Conservation (phyloP, 2,329 filamentous ascomycete species). For the Colletotrichum chlorophyti region DNA sequence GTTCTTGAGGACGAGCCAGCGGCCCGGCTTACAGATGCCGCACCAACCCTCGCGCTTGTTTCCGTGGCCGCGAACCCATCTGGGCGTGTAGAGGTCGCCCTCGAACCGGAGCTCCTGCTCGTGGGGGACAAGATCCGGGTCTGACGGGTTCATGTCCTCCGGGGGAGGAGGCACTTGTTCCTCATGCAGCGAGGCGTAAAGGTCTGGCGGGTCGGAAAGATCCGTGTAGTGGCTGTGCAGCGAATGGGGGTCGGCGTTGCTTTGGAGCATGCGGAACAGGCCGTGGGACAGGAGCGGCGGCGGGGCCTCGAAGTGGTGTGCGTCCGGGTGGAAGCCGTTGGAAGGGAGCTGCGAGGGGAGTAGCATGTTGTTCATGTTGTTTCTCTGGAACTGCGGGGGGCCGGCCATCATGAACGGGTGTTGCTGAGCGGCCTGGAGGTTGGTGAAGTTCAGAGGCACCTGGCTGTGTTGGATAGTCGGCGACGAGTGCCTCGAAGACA, state of each 20-base stretch:
- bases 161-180: slow-evolving; percentile 77
- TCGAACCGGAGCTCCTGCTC: slow-evolving; percentile 82
- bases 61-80: slow-evolving; percentile 84
- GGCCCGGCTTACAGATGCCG: slow-evolving; percentile 83
- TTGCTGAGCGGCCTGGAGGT: slow-evolving; percentile 62
- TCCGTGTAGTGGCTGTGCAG: slow-evolving; percentile 76
- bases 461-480: slow-evolving; percentile 53
- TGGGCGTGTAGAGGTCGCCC: slow-evolving; percentile 82
- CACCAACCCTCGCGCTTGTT: slow-evolving; percentile 92
- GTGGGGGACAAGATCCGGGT: slow-evolving; percentile 77
- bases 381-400: slow-evolving; percentile 56
- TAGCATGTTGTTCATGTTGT: slow-evolving; percentile 70
- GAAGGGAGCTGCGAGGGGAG: slow-evolving; percentile 48
- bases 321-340: slow-evolving; percentile 54
- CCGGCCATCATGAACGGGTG: slow-evolving; percentile 62
- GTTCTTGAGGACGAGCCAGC: slow-evolving; percentile 89
- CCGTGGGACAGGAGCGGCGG: slow-evolving; percentile 73
- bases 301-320: slow-evolving; percentile 63
- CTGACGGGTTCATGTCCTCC: slow-evolving; percentile 81
- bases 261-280: slow-evolving; percentile 76
- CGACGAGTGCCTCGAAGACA: slow-evolving; percentile 61
- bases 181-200: slow-evolving; percentile 78
- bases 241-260: slow-evolving; percentile 73
- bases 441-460: slow-evolving; percentile 60
- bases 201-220: slow-evolving; percentile 76